These are phyloP conservation scores for Erythrophleum ivorense DNA, from an alignment of 331 rosid genomes.

Conservation along the genomic window DNA sequence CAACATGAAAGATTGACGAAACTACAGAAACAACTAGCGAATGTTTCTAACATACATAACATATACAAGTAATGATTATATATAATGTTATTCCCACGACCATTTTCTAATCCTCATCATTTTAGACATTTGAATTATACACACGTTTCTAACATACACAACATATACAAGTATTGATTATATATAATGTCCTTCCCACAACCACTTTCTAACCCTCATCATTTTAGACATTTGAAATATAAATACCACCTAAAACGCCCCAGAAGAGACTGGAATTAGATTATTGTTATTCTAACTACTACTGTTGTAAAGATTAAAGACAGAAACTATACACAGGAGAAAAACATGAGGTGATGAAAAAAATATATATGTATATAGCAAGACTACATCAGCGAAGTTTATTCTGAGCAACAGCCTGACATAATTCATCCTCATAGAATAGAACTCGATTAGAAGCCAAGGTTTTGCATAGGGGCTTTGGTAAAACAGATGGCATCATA, in stretches of 20 bases:
- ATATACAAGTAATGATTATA: constrained; percentile 59
- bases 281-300: constrained; percentile 50
- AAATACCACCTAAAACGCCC: constrained; percentile 37
- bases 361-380: constrained; percentile 8
- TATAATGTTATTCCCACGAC: constrained; percentile 55
- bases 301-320: constrained; percentile 36
- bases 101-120: constrained; percentile 46
- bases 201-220: constrained; percentile 45
- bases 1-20: not conserved
- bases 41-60: not conserved
- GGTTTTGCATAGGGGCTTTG: constrained; percentile 84
- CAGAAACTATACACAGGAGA: constrained; percentile 58
- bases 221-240: constrained; percentile 51
- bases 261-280: not conserved
- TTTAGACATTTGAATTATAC: constrained; percentile 53
- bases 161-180: constrained; percentile 41
- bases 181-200: constrained; percentile 54
- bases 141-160: constrained; percentile 29
- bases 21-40: constrained; percentile 38
- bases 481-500: constrained; percentile 70
- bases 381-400: constrained; percentile 67
- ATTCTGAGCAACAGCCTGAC: constrained; percentile 97
- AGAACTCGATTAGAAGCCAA: constrained; percentile 90
- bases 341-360: constrained; percentile 30
- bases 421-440: constrained; percentile 93